A percentile compares a stretch with the other conserved stretches of the same genome.
phyloP scores from a whole-genome alignment of 73 alveolate genomes.

The Breviolum minutum region DNA sequence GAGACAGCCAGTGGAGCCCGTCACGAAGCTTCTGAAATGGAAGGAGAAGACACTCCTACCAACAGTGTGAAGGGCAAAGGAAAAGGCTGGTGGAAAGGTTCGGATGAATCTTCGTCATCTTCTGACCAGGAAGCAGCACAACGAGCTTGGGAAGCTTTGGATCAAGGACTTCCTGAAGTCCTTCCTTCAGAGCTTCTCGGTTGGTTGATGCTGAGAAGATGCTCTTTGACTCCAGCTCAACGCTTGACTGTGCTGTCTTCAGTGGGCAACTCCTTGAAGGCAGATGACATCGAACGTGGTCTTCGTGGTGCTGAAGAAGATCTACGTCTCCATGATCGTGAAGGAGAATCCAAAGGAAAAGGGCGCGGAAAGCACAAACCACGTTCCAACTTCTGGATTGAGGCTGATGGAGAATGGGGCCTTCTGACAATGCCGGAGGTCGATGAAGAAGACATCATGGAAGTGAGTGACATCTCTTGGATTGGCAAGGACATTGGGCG shows the following conservation, averaged over 20 bases:
- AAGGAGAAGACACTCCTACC: not conserved
- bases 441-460: not conserved
- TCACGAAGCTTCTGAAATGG: not conserved
- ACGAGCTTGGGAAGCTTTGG: not conserved
- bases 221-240: not conserved
- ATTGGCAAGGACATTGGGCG: not conserved
- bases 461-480: not conserved
- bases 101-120: not conserved
- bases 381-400: conserved; percentile 2
- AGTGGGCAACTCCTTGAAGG: not conserved
- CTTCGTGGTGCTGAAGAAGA: not conserved
- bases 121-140: not conserved
- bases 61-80: not conserved
- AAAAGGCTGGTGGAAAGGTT: not conserved
- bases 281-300: conserved; percentile 11
- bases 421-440: not conserved
- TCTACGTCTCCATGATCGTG: not conserved
- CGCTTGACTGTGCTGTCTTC: not conserved
- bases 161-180: not conserved
- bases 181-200: not conserved
- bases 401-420: conserved; percentile 22
- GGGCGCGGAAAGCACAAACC: not conserved
- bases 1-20: not conserved
- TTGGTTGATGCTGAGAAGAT: not conserved
- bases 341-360: not conserved